phyloP scores from a whole-genome alignment of 2,329 filamentous ascomycete species.

The Trichothecium sympodiale region DNA sequence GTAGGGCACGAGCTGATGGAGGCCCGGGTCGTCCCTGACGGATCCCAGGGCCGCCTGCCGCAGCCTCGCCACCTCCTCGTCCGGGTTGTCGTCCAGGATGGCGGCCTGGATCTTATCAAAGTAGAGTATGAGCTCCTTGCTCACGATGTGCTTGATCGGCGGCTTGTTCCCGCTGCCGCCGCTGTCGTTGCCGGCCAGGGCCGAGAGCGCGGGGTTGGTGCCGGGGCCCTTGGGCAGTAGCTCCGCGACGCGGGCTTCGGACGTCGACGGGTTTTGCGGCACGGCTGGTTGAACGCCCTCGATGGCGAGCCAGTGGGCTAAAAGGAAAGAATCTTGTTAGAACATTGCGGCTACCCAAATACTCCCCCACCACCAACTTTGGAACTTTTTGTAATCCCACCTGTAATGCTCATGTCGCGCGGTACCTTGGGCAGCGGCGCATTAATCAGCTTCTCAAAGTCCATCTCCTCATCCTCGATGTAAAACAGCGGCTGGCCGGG shows the following conservation, averaged over 20 bases:
- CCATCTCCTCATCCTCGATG: slow-evolving; percentile 95
- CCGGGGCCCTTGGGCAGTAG: slow-evolving; percentile 82
- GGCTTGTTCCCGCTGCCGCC: slow-evolving; percentile 62
- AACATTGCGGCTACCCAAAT: too few species aligned
- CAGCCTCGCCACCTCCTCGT: slow-evolving; percentile 61
- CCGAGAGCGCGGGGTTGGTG: slow-evolving; percentile 70
- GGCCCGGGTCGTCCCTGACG: slow-evolving; percentile 76
- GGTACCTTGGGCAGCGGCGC: slow-evolving; percentile 90
- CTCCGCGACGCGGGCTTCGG: slow-evolving; percentile 74
- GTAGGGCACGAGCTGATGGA: slow-evolving; percentile 93
- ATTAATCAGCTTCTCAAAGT: slow-evolving; percentile 98
- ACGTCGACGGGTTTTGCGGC: slow-evolving; percentile 85
- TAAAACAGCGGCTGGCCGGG: slow-evolving; percentile 94
- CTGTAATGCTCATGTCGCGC: slow-evolving; percentile 82
- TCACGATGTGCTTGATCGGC: slow-evolving; percentile 88
- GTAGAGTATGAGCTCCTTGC: slow-evolving; percentile 91
- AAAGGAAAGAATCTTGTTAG: slow-evolving; percentile 8
- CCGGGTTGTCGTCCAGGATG: slow-evolving; percentile 76
- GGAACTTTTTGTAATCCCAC: slow-evolving; percentile 46
- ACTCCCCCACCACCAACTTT: too few species aligned
- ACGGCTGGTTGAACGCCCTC: slow-evolving; percentile 96
- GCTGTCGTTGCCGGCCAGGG: slow-evolving; percentile 76
- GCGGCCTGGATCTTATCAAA: slow-evolving; percentile 92
- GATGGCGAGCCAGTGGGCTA: slow-evolving; percentile 93
- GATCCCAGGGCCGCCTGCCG: slow-evolving; percentile 78